phyloP scores from a whole-genome alignment of 1,284 basidiomycete genomes.

The Papiliotrema laurentii region DNA sequence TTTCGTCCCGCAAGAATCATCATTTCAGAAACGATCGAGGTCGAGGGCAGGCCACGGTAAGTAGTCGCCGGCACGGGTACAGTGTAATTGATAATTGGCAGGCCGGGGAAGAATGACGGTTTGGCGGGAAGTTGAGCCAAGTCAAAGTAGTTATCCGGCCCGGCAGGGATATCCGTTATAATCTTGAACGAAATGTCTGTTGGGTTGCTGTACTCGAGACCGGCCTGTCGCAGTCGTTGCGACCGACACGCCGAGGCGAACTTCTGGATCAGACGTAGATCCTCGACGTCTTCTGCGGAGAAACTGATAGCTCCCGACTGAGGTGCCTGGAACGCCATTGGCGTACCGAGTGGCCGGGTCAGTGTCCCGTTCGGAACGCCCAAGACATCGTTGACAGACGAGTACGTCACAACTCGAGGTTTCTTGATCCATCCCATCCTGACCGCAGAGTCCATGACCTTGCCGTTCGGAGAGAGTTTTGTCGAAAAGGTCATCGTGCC shows the following conservation, averaged over 20 bases:
- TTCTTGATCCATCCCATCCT: constrained; percentile 69
- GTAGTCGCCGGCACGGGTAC: constrained; percentile 25
- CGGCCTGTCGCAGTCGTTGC: constrained; percentile 24
- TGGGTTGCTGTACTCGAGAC: constrained; percentile 29
- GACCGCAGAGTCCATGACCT: constrained; percentile 67
- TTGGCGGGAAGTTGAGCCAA: constrained; percentile 9
- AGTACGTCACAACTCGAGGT: constrained; percentile 64
- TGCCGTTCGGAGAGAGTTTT: constrained; percentile 61
- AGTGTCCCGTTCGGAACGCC: constrained; percentile 32
- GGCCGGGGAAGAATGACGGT: constrained; percentile 55
- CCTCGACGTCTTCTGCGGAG: constrained; percentile 24
- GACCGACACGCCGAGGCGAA: constrained; percentile 36
- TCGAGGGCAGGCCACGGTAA: background rate
- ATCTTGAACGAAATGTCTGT: constrained; percentile 14
- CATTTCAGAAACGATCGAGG: constrained; percentile 64
- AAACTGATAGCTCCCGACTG: background rate
- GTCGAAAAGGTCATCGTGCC: constrained; percentile 77
- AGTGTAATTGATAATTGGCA: constrained; percentile 56
- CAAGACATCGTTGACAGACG: constrained; percentile 60
- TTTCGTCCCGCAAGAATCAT: constrained; percentile 80
- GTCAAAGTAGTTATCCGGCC: constrained; percentile 19
- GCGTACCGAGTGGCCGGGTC: constrained; percentile 28
- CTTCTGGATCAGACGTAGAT: constrained; percentile 50
- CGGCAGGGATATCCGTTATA: constrained; percentile 6
- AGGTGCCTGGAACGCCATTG: background rate